Evolutionary conservation across 768 basidiomycete genomes (phyloP), one percentile per base, ranked within the genome.

Genomic region (Candolleomyces eurysporus): DNA sequence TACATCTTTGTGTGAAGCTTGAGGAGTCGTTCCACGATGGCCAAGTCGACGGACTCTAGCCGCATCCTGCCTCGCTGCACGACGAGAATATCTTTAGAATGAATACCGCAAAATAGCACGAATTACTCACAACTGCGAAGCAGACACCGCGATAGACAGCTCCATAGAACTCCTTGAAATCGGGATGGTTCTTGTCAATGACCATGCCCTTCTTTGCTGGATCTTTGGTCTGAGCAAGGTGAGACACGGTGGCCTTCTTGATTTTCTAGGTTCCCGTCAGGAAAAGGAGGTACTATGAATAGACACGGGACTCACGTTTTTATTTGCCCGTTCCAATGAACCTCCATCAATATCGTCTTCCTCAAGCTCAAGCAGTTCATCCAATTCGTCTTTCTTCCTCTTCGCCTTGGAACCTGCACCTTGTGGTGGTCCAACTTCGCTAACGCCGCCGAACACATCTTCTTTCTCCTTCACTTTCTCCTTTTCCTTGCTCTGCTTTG

Each of bases 241-340:
- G 71, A 49, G 79, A 76, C 14, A 80, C 73, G 4, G 79, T 68
- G 0, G 71, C 70, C 55, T 75, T 76, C 66, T 82, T 84, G 64
- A 84, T 79, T 48, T 72, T 71, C 83, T 84, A 7, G 59, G 39
- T 40, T 48, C 58, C 54, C 36, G 19, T 39, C 51, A 48, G 59
- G 60, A 60, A 32, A 45, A 45, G 48, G 55, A 32, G 53, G 21
- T 3, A 16, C 54, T 52, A 39, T 32, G 55, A 50, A 46, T 30
- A 46, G 56, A 49, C 45, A 58, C 36, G 46, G 59, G 19, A 71
- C 80, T 66, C 63, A 89, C 89, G 63, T 79, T 79, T 71, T 86
- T 90, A 68, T 89, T 90, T 5, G 78, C 75, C 65, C 77, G 82
- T 73, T 90, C 88, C 46, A 83, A 66, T 26, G 64, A 63, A 16